Conservation (phyloP, 164 flowering plant species). For the Dillenia turbinata region DNA sequence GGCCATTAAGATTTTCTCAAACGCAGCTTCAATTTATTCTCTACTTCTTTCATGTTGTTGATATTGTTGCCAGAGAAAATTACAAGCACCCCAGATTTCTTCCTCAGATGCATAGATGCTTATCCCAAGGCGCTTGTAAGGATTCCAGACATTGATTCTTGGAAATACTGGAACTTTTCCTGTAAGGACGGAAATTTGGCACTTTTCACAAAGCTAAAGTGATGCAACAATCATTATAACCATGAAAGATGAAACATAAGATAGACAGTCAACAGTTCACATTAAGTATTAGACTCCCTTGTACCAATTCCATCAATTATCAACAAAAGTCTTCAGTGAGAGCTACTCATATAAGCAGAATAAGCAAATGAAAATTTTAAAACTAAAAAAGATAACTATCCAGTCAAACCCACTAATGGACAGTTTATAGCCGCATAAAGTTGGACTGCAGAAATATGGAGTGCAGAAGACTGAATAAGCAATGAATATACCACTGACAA, state of each 20-base stretch:
- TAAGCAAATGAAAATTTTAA: too few species aligned
- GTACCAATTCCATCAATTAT: neutral
- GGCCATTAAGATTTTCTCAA: constrained; percentile 77
- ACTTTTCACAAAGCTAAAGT: neutral
- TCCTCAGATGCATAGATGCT: constrained; percentile 79
- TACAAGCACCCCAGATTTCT: constrained; percentile 90
- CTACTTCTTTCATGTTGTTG: constrained; percentile 82
- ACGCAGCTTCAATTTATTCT: constrained; percentile 94
- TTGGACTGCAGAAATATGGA: too few species aligned
- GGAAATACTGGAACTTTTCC: constrained; percentile 67
- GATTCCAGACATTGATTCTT: constrained; percentile 68
- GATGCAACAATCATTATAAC: neutral
- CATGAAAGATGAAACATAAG: neutral
- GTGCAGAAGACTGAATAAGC: too few species aligned
- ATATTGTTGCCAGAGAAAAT: constrained; percentile 84
- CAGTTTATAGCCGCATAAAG: too few species aligned
- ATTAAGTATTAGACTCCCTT: too few species aligned
- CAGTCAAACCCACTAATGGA: too few species aligned
- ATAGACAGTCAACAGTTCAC: neutral
- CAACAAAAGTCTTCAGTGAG: neutral
- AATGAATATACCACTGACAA: too few species aligned
- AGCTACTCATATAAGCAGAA: neutral
- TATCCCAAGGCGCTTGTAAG: constrained; percentile 86
- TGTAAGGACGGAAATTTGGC: constrained; percentile 8
- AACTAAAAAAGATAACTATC: too few species aligned